phyloP scores from a whole-genome alignment of 352 stramenopile species.

The Phytophthora constricta region DNA sequence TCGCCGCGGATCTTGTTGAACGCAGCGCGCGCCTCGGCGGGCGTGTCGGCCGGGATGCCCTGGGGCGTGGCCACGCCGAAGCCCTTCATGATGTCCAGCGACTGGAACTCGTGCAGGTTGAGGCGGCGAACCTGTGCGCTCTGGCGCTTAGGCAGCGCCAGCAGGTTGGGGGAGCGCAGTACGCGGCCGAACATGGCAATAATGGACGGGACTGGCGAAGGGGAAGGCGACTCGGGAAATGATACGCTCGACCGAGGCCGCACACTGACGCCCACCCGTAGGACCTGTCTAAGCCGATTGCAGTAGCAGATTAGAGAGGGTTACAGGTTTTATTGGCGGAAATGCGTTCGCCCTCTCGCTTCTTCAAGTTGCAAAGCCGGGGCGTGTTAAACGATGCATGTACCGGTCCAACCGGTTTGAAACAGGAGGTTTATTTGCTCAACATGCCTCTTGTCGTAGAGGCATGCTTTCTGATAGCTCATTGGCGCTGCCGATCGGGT shows the following conservation, averaged over 20 bases:
- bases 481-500: too few relatives aligned
- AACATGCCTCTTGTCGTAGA: too few relatives aligned
- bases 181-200: slow-evolving; percentile 63
- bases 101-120: slow-evolving; percentile 96
- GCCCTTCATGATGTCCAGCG: slow-evolving; percentile 94
- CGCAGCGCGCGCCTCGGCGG: slow-evolving; percentile 79
- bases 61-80: slow-evolving; percentile 82
- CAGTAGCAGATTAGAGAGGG: not conserved
- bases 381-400: slow-evolving; percentile 22
- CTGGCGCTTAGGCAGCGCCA: slow-evolving; percentile 58
- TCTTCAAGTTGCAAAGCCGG: slow-evolving; percentile 11
- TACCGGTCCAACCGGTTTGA: not conserved
- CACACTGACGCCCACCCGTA: too few relatives aligned
- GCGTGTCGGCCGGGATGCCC: slow-evolving; percentile 76
- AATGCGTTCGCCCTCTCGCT: slow-evolving; percentile 6
- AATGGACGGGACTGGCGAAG: slow-evolving; percentile 13
- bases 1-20: slow-evolving; percentile 83
- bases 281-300: too few relatives aligned
- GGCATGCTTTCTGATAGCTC: too few relatives aligned
- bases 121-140: slow-evolving; percentile 84
- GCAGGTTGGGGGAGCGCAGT: slow-evolving; percentile 52
- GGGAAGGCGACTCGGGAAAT: slow-evolving; percentile 39
- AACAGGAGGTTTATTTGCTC: not conserved
- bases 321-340: slow-evolving; percentile 25
- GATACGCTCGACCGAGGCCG: too few relatives aligned